phyloP scores from a whole-genome alignment of 75 land plant genomes.

The Sequoia sempervirens region DNA sequence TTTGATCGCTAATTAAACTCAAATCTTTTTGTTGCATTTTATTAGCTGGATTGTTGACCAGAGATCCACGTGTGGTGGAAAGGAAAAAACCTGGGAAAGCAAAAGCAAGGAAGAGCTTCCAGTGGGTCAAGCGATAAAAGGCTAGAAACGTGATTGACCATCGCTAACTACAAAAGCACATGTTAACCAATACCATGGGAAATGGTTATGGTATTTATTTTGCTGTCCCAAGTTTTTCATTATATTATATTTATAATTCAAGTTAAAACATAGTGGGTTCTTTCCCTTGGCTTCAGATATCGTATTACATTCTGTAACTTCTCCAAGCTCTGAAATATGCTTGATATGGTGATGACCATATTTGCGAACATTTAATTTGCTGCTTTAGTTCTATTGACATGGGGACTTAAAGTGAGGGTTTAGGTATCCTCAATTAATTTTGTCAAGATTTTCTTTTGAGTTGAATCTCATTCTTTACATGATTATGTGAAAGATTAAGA shows the following conservation, averaged over 20 bases:
- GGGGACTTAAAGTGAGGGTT: not conserved
- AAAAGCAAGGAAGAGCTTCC: constrained; percentile 96
- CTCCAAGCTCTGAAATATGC: not conserved
- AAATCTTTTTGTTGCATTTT: constrained; percentile 3
- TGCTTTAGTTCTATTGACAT: not conserved
- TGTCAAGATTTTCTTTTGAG: not conserved
- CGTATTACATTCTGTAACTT: not conserved
- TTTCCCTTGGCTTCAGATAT: not conserved
- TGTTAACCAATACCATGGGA: not conserved
- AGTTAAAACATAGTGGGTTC: not conserved
- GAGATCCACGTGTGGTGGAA: constrained; percentile 88
- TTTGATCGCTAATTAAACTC: not conserved
- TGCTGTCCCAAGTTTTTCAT: not conserved
- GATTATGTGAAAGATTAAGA: not conserved
- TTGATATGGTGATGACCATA: not conserved
- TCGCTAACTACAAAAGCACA: not conserved
- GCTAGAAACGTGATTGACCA: not conserved
- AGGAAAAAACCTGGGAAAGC: constrained; percentile 98
- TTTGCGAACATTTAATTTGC: not conserved
- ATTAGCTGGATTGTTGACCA: constrained; percentile 86
- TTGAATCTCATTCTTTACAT: not conserved
- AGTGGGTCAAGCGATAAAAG: constrained; percentile 95
- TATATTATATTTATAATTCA: not conserved
- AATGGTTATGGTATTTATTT: not conserved
- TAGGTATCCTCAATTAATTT: not conserved